Evolutionary conservation across 164 flowering plant species (phyloP), one percentile per base, ranked within the genome.

Genomic region (Warburgia ugandensis): DNA sequence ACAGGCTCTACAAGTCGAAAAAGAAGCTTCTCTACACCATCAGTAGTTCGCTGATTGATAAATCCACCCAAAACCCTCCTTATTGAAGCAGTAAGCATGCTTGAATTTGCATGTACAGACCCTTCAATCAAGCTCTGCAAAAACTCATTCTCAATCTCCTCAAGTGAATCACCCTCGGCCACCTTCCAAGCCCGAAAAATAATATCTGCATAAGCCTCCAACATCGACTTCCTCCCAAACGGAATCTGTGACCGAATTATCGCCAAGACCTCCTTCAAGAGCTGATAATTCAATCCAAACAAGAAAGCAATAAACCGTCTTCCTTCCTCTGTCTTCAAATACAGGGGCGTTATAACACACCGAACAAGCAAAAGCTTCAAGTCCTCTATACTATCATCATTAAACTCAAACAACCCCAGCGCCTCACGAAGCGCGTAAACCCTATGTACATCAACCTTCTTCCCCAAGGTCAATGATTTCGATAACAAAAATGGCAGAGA

Each of bases 361-460:
- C 99, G 73, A 3, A 84, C 55, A 11, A 94, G 36, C 71, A 89
- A 56, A 46, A 77, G 50, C 66, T 80, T 94, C 86, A 94, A 64
- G 54, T 94, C 99, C 68, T 84, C 99, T 46, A 86, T 94, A 50
- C 95, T 86, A 67, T 82, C 88, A 50, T 94, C 99, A 29, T 84
- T 87, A 52, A 84, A 94, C 63, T 89, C 99, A 51, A 94, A 80
- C 74, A 84, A 51, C 39, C 59, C 17, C 47, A 89, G 77, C n/a
- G 90, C 90, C 41, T 94, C 96, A 0, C 96, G 73, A 1, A 89
- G 64, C 0, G 58, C 45, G 43, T 80, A 86, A 20, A 89, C 86
- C 53, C 83, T 82, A 50, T 70, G 92, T 35, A 89, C 76, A 48
- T 86, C 90, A 28, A 70, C 80, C 62, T 89, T 94, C 77, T 76